A percentile compares a stretch with the other conserved stretches of the same genome.
Conservation (phyloP, 768 basidiomycete species). For the Daedalea quercina region DNA sequence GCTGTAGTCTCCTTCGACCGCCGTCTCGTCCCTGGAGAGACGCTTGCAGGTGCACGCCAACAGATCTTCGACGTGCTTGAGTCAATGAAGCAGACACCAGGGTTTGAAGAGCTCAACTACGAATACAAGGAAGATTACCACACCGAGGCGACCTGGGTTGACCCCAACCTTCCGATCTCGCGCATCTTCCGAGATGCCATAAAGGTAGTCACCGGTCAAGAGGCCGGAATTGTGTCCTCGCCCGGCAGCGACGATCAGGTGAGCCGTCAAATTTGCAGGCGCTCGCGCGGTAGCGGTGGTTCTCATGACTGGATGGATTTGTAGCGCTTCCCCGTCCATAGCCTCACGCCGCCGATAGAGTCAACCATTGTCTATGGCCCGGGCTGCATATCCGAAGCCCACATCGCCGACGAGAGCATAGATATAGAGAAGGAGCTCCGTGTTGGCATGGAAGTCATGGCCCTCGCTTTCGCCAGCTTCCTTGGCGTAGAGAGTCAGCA, state of each 20-base stretch:
- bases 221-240: constrained; percentile 2
- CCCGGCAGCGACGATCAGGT: constrained; percentile 6
- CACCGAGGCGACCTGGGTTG: constrained; percentile 4
- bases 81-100: neutral
- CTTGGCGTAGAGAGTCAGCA: constrained; percentile 1
- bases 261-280: neutral
- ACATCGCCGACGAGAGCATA: constrained; percentile 5
- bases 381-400: constrained; percentile 1
- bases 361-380: neutral
- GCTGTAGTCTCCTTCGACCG: constrained; percentile 3
- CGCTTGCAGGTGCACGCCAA: constrained; percentile 3
- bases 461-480: constrained; percentile 1
- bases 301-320: neutral
- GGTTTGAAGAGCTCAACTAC: constrained; percentile 1
- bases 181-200: constrained; percentile 1
- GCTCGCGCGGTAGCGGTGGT: neutral
- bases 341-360: neutral
- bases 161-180: constrained; percentile 4
- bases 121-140: constrained; percentile 3
- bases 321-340: constrained; percentile 3
- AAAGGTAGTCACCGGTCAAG: neutral
- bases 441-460: constrained; percentile 5
- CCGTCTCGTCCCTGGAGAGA: constrained; percentile 6
- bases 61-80: constrained; percentile 1
- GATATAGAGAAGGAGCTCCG: constrained; percentile 2